phyloP scores from a whole-genome alignment of 768 basidiomycete species.

The Tremella mesenterica region DNA sequence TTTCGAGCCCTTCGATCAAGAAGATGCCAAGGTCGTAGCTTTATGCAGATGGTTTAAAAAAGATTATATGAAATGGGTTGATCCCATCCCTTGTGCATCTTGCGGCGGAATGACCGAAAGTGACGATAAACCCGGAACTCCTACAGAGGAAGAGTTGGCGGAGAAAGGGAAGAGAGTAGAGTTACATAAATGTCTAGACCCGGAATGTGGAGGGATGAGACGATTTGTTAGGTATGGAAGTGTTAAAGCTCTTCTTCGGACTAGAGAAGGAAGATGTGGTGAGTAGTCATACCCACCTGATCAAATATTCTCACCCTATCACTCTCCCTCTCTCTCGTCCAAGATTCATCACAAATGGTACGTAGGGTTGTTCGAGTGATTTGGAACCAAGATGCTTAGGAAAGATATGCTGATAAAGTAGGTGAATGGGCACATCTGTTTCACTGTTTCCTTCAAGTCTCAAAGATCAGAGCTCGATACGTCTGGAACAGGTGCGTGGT shows the following conservation, averaged over 20 bases:
- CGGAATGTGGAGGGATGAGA: slow-evolving; percentile 23
- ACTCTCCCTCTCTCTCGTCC: too few species aligned
- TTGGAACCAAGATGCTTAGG: slow-evolving; percentile 8
- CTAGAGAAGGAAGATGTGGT: slow-evolving; percentile 43
- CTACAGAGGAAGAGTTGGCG: slow-evolving; percentile 32
- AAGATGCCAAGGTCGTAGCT: slow-evolving; percentile 43
- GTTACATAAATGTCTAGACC: slow-evolving; percentile 39
- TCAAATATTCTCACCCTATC: too few species aligned
- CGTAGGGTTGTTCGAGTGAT: too few species aligned
- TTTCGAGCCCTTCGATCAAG: slow-evolving; percentile 17
- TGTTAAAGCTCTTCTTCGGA: slow-evolving; percentile 36
- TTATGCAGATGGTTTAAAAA: slow-evolving; percentile 47
- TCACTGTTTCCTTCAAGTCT: slow-evolving; percentile 43
- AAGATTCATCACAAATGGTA: too few species aligned
- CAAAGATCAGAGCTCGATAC: slow-evolving; percentile 44
- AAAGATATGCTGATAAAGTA: slow-evolving; percentile 14
- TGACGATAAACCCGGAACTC: slow-evolving; percentile 7
- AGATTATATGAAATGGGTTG: slow-evolving; percentile 46
- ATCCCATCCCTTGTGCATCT: slow-evolving; percentile 45
- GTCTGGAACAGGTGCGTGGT: slow-evolving; percentile 37
- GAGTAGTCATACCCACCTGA: not conserved
- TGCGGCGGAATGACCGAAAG: slow-evolving; percentile 36
- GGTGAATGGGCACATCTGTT: slow-evolving; percentile 48
- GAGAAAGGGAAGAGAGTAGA: slow-evolving; percentile 46
- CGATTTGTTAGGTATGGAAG: slow-evolving; percentile 45